phyloP scores from a whole-genome alignment of 2,329 filamentous ascomycete genomes.

The Talaromyces funiculosus region DNA sequence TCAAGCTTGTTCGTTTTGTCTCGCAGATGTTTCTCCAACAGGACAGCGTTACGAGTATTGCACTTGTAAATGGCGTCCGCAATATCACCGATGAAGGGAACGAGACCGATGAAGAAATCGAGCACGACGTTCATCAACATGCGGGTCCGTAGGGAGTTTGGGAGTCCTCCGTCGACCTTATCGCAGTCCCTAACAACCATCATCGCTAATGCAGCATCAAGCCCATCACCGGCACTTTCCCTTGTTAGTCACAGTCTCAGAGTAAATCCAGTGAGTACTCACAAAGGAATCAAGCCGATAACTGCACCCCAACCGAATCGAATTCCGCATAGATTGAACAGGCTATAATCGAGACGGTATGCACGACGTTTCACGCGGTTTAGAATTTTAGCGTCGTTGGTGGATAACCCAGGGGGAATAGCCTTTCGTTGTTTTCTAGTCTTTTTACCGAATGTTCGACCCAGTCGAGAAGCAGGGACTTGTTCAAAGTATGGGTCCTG shows the following conservation, averaged over 20 bases:
- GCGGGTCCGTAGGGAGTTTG: conserved; percentile 49
- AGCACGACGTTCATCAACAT: conserved; percentile 75
- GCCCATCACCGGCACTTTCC: conserved; percentile 63
- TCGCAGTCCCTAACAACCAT: conserved; percentile 69
- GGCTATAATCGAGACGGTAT: conserved; percentile 75
- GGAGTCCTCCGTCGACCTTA: conserved; percentile 69
- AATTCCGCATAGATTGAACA: conserved; percentile 76
- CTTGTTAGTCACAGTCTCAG: background rate
- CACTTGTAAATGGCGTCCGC: conserved; percentile 45
- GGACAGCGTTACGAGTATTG: conserved; percentile 44
- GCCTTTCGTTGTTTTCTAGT: conserved; percentile 80
- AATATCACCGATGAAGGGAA: conserved; percentile 48
- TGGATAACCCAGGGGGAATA: conserved; percentile 72
- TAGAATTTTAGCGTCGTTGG: conserved; percentile 74
- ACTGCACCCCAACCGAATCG: conserved; percentile 85
- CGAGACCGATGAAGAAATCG: conserved; percentile 45
- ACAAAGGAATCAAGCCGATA: conserved; percentile 77
- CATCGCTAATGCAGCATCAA: conserved; percentile 68
- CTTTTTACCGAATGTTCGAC: conserved; percentile 62
- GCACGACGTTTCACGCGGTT: conserved; percentile 80
- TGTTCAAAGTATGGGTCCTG: conserved; percentile 89
- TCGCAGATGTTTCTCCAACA: conserved; percentile 41
- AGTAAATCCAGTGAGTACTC: conserved; percentile 39
- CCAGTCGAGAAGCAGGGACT: conserved; percentile 65
- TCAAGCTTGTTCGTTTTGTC: conserved; percentile 39